These are phyloP conservation scores for Eucalyptus leucophloia DNA, from an alignment of 345 rosid species.

Conservation along the genomic window DNA sequence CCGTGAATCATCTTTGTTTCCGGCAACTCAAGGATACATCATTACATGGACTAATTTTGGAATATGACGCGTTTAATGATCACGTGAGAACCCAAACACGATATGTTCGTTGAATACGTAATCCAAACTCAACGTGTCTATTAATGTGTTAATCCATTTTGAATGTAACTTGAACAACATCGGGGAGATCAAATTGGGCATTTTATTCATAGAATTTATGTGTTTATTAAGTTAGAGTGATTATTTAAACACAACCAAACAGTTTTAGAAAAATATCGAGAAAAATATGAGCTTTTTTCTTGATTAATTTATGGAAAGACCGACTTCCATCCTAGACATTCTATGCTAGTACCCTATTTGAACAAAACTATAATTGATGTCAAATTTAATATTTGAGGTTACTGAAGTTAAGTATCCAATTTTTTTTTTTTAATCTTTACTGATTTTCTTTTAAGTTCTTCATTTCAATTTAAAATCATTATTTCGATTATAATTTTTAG, in stretches of 20 bases:
- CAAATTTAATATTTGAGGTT: not conserved
- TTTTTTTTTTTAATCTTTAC: not conserved
- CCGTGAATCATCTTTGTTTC: not conserved
- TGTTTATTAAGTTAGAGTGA: not conserved
- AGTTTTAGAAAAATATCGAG: not conserved
- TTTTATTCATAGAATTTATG: not conserved
- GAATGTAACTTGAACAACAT: not conserved
- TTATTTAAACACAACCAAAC: not conserved
- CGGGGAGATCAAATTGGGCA: not conserved
- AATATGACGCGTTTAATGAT: not conserved
- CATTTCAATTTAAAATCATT: not conserved
- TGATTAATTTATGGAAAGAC: not conserved
- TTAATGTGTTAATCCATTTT: not conserved
- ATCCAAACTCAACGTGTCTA: not conserved
- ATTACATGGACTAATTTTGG: not conserved
- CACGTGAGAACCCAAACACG: not conserved
- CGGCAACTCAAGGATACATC: not conserved
- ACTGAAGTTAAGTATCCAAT: not conserved
- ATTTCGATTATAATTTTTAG: not conserved
- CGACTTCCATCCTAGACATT: not conserved
- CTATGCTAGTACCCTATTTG: not conserved
- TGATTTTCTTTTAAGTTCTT: not conserved
- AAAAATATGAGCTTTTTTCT: not conserved
- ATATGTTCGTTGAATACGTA: not conserved
- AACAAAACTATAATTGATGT: not conserved